Percentiles rank a stretch among this genome's conserved stretches.
Evolutionary conservation across 2,329 filamentous ascomycete genomes (phyloP).

Genomic region (Fusarium pseudonygamai): DNA sequence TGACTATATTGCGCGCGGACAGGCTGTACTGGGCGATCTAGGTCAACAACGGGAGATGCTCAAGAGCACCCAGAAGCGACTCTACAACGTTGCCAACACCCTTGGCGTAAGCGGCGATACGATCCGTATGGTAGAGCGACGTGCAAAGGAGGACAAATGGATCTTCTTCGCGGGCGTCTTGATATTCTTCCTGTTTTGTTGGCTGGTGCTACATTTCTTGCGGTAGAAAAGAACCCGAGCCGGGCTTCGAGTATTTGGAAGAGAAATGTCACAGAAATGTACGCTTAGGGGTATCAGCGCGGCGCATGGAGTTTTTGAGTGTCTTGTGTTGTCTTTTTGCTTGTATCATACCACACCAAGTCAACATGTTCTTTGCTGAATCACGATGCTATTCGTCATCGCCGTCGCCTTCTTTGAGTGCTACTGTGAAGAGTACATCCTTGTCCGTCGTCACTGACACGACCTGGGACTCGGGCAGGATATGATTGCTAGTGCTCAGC

Average conservation of each 20-base stretch:
- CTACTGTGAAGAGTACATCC: conserved; percentile 79
- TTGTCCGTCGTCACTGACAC: conserved; percentile 71
- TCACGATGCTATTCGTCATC: conserved; percentile 44
- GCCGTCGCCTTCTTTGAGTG: conserved; percentile 57
- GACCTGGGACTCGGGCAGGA: conserved; percentile 65
- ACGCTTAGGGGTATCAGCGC: conserved; percentile 40
- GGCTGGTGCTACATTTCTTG: conserved; percentile 86
- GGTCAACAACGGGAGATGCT: conserved; percentile 92
- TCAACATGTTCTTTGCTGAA: conserved; percentile 2
- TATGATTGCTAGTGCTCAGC: conserved; percentile 84
- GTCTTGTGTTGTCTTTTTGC: conserved; percentile 24
- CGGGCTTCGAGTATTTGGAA: neutral
- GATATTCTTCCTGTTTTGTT: conserved; percentile 91
- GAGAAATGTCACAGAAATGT: conserved; percentile 14
- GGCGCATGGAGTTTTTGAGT: conserved; percentile 42
- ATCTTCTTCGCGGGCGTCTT: conserved; percentile 91
- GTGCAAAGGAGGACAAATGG: conserved; percentile 96
- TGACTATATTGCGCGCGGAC: conserved; percentile 90
- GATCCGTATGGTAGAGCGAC: conserved; percentile 93
- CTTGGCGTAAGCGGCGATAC: conserved; percentile 94
- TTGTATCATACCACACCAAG: conserved; percentile 21
- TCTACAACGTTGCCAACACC: conserved; percentile 95
- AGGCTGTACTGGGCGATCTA: conserved; percentile 89
- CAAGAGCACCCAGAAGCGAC: conserved; percentile 89
- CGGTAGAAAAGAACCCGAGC: conserved; percentile 49